phyloP scores from a whole-genome alignment of 257 asterid species.

The Cynanchum wilfordii region DNA sequence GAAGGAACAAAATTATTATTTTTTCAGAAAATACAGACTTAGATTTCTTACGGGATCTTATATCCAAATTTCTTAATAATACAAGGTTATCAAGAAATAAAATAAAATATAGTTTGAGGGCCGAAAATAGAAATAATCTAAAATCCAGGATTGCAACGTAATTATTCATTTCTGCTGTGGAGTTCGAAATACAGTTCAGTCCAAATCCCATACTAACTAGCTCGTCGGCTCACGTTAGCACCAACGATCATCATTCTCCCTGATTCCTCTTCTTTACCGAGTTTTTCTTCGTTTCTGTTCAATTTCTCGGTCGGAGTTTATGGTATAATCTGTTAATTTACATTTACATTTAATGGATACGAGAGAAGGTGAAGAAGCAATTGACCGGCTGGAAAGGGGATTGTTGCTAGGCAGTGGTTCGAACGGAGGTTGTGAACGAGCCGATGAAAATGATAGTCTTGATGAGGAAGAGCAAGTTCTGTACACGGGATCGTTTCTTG shows the following conservation, averaged over 20 bases:
- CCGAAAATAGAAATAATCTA: not conserved
- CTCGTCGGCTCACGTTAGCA: conserved; percentile 1
- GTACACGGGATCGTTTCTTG: conserved; percentile 59
- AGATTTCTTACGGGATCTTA: too few relatives aligned
- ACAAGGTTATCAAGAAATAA: too few relatives aligned
- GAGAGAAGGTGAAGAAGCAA: conserved; percentile 33
- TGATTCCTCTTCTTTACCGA: not conserved
- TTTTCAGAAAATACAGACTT: too few relatives aligned
- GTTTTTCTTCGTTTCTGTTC: not conserved
- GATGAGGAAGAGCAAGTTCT: conserved; percentile 38
- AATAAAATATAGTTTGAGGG: not conserved
- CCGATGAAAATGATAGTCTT: conserved; percentile 17
- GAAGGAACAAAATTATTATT: too few relatives aligned
- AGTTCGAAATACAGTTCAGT: not conserved
- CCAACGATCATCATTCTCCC: not conserved
- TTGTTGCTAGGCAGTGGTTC: conserved; percentile 26
- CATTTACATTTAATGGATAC: conserved; percentile 32
- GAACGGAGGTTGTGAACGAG: conserved; percentile 3
- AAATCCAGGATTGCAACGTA: not conserved
- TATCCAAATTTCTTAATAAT: too few relatives aligned
- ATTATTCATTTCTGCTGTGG: not conserved
- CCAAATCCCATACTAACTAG: not conserved
- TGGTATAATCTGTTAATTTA: not conserved
- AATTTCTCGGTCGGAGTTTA: not conserved
- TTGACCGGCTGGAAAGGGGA: conserved; percentile 57